Evolutionary conservation across 2,329 filamentous ascomycete genomes (phyloP), one percentile per base, ranked within the genome.

Genomic region (Coniochaeta sp.): DNA sequence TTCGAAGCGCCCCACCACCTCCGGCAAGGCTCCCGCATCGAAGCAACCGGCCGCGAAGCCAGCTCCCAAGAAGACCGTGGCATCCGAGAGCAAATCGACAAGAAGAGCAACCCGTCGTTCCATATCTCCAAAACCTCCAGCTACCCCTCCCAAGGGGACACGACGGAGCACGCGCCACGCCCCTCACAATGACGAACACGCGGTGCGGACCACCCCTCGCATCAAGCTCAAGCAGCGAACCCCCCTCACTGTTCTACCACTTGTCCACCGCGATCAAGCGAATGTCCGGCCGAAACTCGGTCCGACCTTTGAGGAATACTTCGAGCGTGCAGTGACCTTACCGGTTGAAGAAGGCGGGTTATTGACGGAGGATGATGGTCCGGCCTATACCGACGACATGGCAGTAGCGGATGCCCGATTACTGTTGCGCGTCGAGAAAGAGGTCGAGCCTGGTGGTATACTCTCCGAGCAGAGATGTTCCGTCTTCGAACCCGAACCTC

Each of bases 371-470:
- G 84, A 88, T 60, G 82, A 87, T 74, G 82, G 79, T 0, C 77
- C 79, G 1, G 71, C 73, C 17, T 83, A 83, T 65, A 88, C 86
- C 1, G 78, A 85, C 12, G 84, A 88, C 59, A 80, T 84, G 68
- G 87, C 88, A 1, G 71, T 76, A 52, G 80, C 82, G 59, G 92
- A 97, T 73, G 92, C 91, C 1, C 75, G 76, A 17, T 75, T 86
- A n/a, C 83, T 95, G 19, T 65, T 85, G 60, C 84, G 85, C 34
- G 85, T 96, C 31, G 85, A 92, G 65, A 77, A 86, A 56, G 93
- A 91, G 64, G 85, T 86, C 3, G 80, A 90, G 67, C 84, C 87
- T 6, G 93, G 92, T 17, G 91, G 91, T 1, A 71, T 92, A 4
- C 79, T 97, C 31, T 91, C 89, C 58, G 77, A 81, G 59, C 85